Evolutionary conservation across 75 land plant species (phyloP), one percentile per base, ranked within the genome.

Genomic region (Picea glauca): DNA sequence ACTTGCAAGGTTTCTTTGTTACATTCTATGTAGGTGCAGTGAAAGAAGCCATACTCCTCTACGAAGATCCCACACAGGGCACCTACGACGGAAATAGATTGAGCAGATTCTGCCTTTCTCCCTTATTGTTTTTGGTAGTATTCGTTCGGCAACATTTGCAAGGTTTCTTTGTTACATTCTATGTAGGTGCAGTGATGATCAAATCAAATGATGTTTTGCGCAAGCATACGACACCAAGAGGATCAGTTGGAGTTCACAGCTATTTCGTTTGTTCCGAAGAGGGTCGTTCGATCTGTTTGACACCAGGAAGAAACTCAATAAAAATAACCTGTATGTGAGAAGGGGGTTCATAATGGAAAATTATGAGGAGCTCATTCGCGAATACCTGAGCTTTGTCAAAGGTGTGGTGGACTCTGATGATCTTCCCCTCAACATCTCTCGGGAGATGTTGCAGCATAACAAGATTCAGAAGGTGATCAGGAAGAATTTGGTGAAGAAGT

Each of bases 401-500:
- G 95, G 95, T 18, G 92, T 26, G 26, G 26, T 26, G 26, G 26
- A 90, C 31, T 91, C 93, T 3, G 93, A 91, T 62, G 94, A 93
- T 67, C 77, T 92, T 14, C 94, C 94, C 0, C 86, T 92, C 40
- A 92, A 92, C 83, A 92, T 92, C 57, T 92, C 94, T 38, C 90
- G 94, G 17, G 94, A 92, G 60, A 92, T 80, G 83, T 83, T 89
- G 21, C 91, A 89, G 79, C 91, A 89, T 77, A 89, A 88, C 81
- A 89, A 89, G 85, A 92, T 92, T 58, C 79, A 90, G 64, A 93
- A 93, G 83, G 94, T 93, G 31, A 91, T 91, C 76, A 80, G 93
- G 83, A 93, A 93, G 91, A 93, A 93, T 32, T 77, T 93, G 79
- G 92, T 90, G 80, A 93, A 91, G 88, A 93, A 91, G 61, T 91